Conservation (phyloP, 1,139 yeast species). For the Lodderomyces theae region DNA sequence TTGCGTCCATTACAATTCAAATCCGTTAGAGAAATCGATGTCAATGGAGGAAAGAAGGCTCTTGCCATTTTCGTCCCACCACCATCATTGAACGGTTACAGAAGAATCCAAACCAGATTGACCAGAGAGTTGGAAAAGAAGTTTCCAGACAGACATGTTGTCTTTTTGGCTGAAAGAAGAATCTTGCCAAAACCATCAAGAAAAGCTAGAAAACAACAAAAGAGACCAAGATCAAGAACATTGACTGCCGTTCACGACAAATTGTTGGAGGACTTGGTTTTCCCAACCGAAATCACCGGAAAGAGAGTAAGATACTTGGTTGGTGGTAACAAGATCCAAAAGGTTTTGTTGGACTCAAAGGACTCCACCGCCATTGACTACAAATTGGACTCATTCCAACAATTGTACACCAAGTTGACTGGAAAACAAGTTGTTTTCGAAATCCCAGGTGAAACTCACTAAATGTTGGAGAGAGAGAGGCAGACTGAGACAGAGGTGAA, state of each 20-base stretch:
- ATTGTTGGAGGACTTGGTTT: slow-evolving; percentile 97
- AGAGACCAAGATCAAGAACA: slow-evolving; percentile 99
- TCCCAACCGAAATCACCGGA: slow-evolving; percentile 99
- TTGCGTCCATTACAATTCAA: slow-evolving; percentile 98
- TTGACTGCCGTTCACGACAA: slow-evolving; percentile 98
- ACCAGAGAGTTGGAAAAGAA: slow-evolving; percentile 99
- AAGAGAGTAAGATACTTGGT: slow-evolving; percentile 99
- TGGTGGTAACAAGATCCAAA: slow-evolving; percentile 98
- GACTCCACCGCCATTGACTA: slow-evolving; percentile 96
- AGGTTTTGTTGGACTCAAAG: slow-evolving; percentile 97
- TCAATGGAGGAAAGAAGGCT: slow-evolving; percentile 98
- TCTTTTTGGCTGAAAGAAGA: slow-evolving; percentile 99
- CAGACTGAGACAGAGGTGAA: too few relatives aligned
- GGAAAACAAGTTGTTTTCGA: slow-evolving; percentile 99
- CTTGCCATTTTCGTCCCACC: slow-evolving; percentile 97
- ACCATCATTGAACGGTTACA: slow-evolving; percentile 90
- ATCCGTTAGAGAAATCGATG: slow-evolving; percentile 97
- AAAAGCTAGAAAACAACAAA: slow-evolving; percentile 90
- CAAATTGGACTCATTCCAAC: slow-evolving; percentile 99
- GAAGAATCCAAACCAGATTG: slow-evolving; percentile 95
- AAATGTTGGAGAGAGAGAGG: too few relatives aligned
- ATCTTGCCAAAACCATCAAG: slow-evolving; percentile 96
- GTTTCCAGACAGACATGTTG: slow-evolving; percentile 99
- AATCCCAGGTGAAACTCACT: slow-evolving; percentile 71
- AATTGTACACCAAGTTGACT: slow-evolving; percentile 96